phyloP scores from a whole-genome alignment of 2,329 filamentous ascomycete species.

The Exophiala phaeomuriformis region DNA sequence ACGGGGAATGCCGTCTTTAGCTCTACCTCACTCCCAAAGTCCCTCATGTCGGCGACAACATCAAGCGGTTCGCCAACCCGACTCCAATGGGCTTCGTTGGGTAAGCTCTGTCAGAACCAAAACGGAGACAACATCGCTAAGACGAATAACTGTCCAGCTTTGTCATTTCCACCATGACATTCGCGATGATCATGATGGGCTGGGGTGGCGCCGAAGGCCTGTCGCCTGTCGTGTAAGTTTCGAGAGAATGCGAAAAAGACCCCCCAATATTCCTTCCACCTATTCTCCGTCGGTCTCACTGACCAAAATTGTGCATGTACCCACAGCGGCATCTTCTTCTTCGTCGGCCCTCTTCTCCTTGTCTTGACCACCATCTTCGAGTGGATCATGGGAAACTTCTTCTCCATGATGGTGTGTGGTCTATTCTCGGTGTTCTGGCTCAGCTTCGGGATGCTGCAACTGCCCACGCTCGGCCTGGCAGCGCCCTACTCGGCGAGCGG shows the following conservation, averaged over 20 bases:
- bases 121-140: not conserved
- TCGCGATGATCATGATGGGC: slow-evolving; percentile 25
- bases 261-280: no score
- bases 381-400: slow-evolving; percentile 27
- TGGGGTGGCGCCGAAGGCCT: slow-evolving; percentile 23
- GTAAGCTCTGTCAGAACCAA: slow-evolving; percentile 2
- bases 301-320: not conserved
- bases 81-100: slow-evolving; percentile 25
- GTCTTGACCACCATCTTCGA: slow-evolving; percentile 21
- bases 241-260: no score
- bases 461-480: slow-evolving; percentile 23
- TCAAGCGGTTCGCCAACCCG: slow-evolving; percentile 25
- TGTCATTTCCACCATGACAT: slow-evolving; percentile 25
- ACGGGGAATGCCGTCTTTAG: slow-evolving; percentile 1
- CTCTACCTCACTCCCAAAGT: slow-evolving; percentile 26
- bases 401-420: slow-evolving; percentile 25
- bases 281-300: no score
- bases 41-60: slow-evolving; percentile 23
- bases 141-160: slow-evolving; percentile 11
- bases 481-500: slow-evolving; percentile 20
- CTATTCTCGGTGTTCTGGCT: slow-evolving; percentile 26
- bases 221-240: slow-evolving; percentile 22
- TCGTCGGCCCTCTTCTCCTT: slow-evolving; percentile 25
- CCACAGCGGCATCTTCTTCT: slow-evolving; percentile 25
- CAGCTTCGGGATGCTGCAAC: slow-evolving; percentile 23